phyloP scores from a whole-genome alignment of 371 early-diverging fungal genomes.

The Fennellomyces sp. region DNA sequence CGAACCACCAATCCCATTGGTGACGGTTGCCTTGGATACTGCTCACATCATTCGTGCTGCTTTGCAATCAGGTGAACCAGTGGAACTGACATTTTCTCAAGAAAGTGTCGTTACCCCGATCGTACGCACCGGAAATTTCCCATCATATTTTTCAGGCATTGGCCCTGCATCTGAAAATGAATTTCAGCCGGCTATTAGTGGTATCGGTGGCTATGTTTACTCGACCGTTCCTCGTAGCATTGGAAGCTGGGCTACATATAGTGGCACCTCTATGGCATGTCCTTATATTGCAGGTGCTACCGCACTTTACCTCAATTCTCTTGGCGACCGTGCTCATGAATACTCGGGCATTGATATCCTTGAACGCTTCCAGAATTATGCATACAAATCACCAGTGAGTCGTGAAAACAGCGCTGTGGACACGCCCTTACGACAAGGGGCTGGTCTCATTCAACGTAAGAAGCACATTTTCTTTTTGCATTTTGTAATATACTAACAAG shows the following conservation, averaged over 20 bases:
- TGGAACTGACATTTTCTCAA: too few species aligned
- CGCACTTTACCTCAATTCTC: conserved; percentile 59
- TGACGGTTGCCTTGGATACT: too few species aligned
- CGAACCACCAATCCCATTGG: too few species aligned
- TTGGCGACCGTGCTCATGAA: background rate
- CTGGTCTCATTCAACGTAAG: conserved; percentile 72
- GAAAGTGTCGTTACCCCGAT: background rate
- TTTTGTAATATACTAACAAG: background rate
- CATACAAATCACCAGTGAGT: conserved; percentile 18
- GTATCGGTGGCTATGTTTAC: conserved; percentile 73
- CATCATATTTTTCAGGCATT: conserved; percentile 55
- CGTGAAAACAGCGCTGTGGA: conserved; percentile 26
- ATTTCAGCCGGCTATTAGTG: conserved; percentile 59
- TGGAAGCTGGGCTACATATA: conserved; percentile 55
- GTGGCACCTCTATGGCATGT: conserved; percentile 72
- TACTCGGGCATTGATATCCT: conserved; percentile 10
- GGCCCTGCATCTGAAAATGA: conserved; percentile 46
- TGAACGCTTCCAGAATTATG: conserved; percentile 58
- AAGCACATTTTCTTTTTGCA: background rate
- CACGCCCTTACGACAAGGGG: conserved; percentile 62
- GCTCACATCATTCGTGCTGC: conserved; percentile 33
- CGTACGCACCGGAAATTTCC: conserved; percentile 37
- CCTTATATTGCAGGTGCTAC: conserved; percentile 77
- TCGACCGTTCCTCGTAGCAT: conserved; percentile 55
- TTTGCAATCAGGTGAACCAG: conserved; percentile 22